Evolutionary conservation across 805 yeast species (phyloP), one percentile per base, ranked within the genome.

Genomic region (Kuraishia floccosa): DNA sequence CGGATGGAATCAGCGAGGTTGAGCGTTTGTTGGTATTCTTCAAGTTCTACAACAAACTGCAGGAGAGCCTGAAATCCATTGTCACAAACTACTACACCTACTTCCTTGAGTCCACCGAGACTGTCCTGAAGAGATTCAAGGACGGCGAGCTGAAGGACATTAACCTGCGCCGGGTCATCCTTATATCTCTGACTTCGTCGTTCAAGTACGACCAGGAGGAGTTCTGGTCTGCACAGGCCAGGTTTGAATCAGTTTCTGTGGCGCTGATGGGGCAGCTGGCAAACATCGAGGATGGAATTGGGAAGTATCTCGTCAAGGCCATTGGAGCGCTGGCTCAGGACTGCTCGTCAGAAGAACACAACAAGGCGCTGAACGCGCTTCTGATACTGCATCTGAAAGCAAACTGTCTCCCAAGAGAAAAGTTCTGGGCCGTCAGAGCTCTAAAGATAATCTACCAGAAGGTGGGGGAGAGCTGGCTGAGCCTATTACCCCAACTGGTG

Each of bases 391-490:
- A 77, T 45, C 73, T 91, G 67, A 77, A 76, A 60, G 69, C 77
- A 29, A 62, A 66, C 3, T 65, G 76, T 39, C 49, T 54, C 27
- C 49, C 76, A 6, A 60, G 60, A 31, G 85, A 77, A 46, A 80
- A 81, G 49, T 58, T 72, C 41, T 81, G 94, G 89, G 75, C 96
- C 17, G 70, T 84, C 32, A 74, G 78, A 50, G 63, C 83, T 2
- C 67, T 91, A 51, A 84, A 83, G 54, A 64, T 75, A 17, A 73
- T 91, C 20, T 91, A 86, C 66, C 81, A 82, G 41, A 82, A 82
- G 61, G 79, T 86, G 44, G 96, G 97, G 33, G 97, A 91, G 46
- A 84, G 77, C 51, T 91, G 97, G 98, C 67, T 91, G 40, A 63
- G 79, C 21, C 67, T 82, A 61, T 65, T 91, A 44, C 98, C 98